Percentiles rank a stretch among this genome's conserved stretches.
Evolutionary conservation across 495 filamentous ascomycete species (phyloP).

Genomic region (Lophiotrema nucula): DNA sequence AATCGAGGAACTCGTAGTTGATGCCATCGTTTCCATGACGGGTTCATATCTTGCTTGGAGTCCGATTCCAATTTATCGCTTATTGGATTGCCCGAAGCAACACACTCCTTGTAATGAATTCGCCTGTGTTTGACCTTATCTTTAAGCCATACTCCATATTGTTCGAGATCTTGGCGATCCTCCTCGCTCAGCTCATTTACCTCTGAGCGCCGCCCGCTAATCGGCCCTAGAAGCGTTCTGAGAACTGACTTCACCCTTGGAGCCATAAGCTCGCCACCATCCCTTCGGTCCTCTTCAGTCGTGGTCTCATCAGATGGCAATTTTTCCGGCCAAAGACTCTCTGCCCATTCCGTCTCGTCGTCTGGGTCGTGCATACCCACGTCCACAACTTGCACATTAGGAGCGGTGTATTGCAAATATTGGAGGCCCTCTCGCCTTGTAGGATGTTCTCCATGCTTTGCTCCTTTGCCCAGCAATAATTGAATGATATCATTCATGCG

Average conservation of each 20-base stretch:
- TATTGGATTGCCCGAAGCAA: not conserved
- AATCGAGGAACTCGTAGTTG: not conserved
- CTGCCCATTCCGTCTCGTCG: not conserved
- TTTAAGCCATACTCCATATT: not conserved
- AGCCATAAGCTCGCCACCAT: not conserved
- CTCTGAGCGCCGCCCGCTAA: not conserved
- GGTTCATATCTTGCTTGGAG: not conserved
- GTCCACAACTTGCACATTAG: not conserved
- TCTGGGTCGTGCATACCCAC: not conserved
- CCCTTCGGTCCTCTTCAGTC: not conserved
- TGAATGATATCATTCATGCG: not conserved
- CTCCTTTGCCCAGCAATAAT: not conserved
- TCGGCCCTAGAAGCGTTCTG: not conserved
- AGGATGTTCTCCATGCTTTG: not conserved
- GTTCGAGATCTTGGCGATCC: not conserved
- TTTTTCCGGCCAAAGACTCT: not conserved
- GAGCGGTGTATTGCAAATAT: not conserved
- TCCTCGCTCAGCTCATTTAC: not conserved
- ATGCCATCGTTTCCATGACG: not conserved
- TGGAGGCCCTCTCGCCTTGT: not conserved
- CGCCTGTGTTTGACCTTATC: not conserved
- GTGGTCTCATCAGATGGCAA: not conserved
- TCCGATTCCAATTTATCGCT: not conserved
- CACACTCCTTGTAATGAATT: not conserved
- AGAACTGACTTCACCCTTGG: not conserved